These are phyloP conservation scores for Passiflora organensis DNA, from an alignment of 345 rosid genomes.

Conservation along the genomic window DNA sequence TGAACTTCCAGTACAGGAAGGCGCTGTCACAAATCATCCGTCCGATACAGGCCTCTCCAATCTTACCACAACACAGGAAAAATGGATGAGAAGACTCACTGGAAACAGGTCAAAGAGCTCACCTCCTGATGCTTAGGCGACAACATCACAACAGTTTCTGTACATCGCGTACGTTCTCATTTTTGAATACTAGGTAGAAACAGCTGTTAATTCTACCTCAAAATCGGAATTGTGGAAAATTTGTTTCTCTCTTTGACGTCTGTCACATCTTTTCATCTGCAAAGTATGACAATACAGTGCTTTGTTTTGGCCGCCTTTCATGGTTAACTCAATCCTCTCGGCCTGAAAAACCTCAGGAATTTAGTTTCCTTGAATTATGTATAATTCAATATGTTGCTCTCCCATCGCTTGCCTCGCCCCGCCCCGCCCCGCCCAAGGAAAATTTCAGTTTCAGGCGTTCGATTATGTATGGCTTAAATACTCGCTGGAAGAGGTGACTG, in stretches of 20 bases:
- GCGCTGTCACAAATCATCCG: slow-evolving; percentile 20
- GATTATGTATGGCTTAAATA: too few relatives aligned
- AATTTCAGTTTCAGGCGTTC: too few relatives aligned
- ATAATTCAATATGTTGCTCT: too few relatives aligned
- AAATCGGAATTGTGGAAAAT: too few relatives aligned
- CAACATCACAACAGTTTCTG: background rate
- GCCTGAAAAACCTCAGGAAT: too few relatives aligned
- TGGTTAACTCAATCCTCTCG: too few relatives aligned
- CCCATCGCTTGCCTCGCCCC: too few relatives aligned
- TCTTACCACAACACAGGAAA: slow-evolving; percentile 41
- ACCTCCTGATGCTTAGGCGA: slow-evolving; percentile 16
- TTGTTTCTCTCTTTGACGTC: background rate
- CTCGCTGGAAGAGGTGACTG: too few relatives aligned
- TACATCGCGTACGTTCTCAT: background rate
- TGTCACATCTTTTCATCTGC: background rate
- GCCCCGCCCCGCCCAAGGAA: too few relatives aligned
- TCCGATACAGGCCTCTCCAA: slow-evolving; percentile 16
- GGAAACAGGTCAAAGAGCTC: slow-evolving; percentile 30
- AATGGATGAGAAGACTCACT: slow-evolving; percentile 65
- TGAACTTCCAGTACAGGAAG: slow-evolving; percentile 51
- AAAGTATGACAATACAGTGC: background rate
- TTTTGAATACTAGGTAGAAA: background rate
- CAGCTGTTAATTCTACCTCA: background rate
- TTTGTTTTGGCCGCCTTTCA: background rate
- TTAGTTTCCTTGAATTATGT: too few relatives aligned